Percentiles rank a stretch among this genome's conserved stretches.
These are phyloP conservation scores for Phytophthora citricola DNA, from an alignment of 352 stramenopile genomes.

Conservation along the genomic window DNA sequence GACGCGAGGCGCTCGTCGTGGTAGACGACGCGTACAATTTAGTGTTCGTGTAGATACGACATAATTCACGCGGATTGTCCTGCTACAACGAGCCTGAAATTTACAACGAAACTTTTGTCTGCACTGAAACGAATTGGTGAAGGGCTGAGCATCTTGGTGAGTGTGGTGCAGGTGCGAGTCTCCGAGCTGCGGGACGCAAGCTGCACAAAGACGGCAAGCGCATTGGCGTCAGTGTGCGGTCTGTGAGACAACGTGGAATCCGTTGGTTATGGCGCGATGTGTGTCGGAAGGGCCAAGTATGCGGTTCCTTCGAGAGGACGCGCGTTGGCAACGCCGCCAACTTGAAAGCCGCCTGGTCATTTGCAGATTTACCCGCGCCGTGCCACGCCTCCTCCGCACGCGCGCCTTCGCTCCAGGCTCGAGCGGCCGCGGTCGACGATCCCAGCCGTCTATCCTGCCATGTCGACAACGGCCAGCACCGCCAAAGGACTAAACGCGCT, in stretches of 20 bases:
- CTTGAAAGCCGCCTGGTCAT: constrained; percentile 11
- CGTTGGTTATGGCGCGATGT: constrained; percentile 18
- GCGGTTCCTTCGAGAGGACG: constrained; percentile 25
- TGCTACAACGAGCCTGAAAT: constrained; percentile 5
- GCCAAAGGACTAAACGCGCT: constrained; percentile 26
- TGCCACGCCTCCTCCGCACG: constrained; percentile 5
- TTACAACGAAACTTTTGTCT: constrained; percentile 11
- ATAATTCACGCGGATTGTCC: constrained; percentile 14
- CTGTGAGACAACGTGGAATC: constrained; percentile 10
- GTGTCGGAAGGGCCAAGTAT: constrained; percentile 15
- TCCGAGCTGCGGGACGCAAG: neutral
- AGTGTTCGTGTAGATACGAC: constrained; percentile 49
- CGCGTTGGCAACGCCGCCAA: constrained; percentile 13
- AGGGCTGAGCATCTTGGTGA: constrained; percentile 5
- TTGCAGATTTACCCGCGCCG: constrained; percentile 30
- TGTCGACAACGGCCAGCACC: constrained; percentile 32
- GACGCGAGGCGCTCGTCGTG: constrained; percentile 30
- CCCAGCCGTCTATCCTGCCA: constrained; percentile 12
- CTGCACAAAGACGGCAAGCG: neutral
- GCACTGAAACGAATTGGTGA: constrained; percentile 6
- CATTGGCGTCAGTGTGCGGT: constrained; percentile 12
- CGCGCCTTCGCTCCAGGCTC: constrained; percentile 13
- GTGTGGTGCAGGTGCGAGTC: constrained; percentile 1
- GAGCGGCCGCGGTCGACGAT: constrained; percentile 35
- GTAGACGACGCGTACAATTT: constrained; percentile 60